These are phyloP conservation scores for Lotus japonicus DNA, from an alignment of 306 rosid genomes.

Conservation along the genomic window DNA sequence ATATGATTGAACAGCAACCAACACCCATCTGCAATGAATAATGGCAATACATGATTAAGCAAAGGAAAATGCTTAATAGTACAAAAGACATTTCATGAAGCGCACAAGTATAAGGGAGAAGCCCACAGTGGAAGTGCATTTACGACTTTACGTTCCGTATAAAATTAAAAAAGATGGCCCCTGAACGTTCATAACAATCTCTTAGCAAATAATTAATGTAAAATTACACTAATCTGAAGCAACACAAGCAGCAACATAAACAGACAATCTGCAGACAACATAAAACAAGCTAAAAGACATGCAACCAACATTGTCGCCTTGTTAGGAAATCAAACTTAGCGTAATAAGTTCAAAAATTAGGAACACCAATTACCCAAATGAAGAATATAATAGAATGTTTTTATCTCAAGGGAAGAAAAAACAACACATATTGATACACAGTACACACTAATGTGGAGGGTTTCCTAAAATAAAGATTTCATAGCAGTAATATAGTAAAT, in stretches of 20 bases:
- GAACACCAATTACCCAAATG: background rate
- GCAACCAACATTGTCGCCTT: background rate
- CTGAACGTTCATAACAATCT: background rate
- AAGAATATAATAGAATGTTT: background rate
- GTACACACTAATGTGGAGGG: background rate
- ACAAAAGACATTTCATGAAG: background rate
- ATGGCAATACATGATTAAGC: conserved; percentile 1
- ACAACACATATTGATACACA: background rate
- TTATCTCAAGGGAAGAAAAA: background rate
- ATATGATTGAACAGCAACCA: background rate
- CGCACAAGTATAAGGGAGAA: background rate
- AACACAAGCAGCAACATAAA: background rate
- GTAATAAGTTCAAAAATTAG: background rate
- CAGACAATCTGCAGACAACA: too few species aligned
- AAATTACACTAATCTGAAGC: background rate
- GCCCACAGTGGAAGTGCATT: background rate
- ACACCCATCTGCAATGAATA: conserved; percentile 33
- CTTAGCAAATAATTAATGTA: background rate
- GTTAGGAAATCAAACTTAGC: too few species aligned
- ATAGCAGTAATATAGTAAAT: background rate
- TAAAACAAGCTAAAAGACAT: background rate
- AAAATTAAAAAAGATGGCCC: background rate
- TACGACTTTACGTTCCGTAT: background rate
- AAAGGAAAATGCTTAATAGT: background rate
- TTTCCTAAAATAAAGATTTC: background rate